Evolutionary conservation across 768 basidiomycete species (phyloP), one percentile per base, ranked within the genome.

Genomic region (Leccinum variicolor): DNA sequence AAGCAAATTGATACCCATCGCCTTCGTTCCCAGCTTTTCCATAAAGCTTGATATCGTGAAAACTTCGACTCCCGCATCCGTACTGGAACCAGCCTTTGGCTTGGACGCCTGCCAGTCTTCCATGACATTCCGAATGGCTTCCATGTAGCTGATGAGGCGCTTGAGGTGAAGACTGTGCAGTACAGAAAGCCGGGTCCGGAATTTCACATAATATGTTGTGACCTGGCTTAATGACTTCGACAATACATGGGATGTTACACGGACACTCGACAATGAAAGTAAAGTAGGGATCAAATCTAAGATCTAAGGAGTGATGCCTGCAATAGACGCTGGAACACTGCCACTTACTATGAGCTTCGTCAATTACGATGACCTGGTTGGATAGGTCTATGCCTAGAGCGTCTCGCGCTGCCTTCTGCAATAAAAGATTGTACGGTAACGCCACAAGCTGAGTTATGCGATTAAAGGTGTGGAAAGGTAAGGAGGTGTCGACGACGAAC

Each of bases 321-420:
- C 57, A 45, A 50, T 53, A 8, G 25, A 48, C 15, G 17, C 28
- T n/a, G 49, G 43, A 48, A 55, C 53, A 36, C 3, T 66, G 29
- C 10, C 19, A 76, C 91, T 56, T 64, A 94, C 93, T 98, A 72
- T 99, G 96, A 0, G 96, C 96, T 76, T 99, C 96, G 66, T 99
- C 96, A 54, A 99, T 85, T 23, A 98, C 80, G 29, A 99, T 83
- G 17, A 98, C 78, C 64, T 97, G 93, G 65, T 87, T 82, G 11
- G 81, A 88, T 47, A 97, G 75, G 66, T 92, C 83, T 57, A 99
- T 94, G 2, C 90, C 90, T 0, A 98, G 78, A 0, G 93, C 86
- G 65, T 97, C 92, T 51, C 96, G 79, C 2, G 94, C 91, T 1
- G 81, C 80, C 59, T 84, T 87, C 60, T 92, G 87, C 5, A 99